Base-by-base conservation (phyloP, 345 rosid genomes). In the Ceriops tagal region DNA sequence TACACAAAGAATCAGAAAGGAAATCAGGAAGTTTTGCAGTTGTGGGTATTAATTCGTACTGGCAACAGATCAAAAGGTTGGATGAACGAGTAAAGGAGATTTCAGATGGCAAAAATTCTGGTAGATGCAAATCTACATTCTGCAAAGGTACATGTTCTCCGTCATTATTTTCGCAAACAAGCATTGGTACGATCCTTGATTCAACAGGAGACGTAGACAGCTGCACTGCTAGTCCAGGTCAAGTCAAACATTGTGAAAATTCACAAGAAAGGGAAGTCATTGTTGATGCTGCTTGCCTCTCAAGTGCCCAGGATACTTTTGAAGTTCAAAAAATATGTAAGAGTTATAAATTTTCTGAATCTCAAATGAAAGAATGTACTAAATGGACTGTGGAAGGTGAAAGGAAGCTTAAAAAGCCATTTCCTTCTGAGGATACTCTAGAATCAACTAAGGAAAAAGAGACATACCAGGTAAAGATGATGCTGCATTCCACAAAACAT, bases 21-120 rank as follows among this genome's bases (percentile, higher is more conserved):
- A 76, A 74, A 62, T 26, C 59, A 0, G 63, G 52, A 1, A 72
- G 53, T 52, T 66, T 62, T 1, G 60, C 52, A 16, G 69, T 58
- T 64, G 85, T 81, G 56, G 89, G 88, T 26, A 62, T 82, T 52
- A 72, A 68, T 60, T 71, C 83, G 0, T 83, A 76, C 56, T 87
- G 92, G 96, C 88, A 87, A 27, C 85, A 85, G 79, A 86, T 87
- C 4, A 83, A 75, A 46, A 84, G 58, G 62, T 74, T 89, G 51
- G 96, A 87, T 27, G 88, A 84, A 13, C 75, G 67, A 61, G 86
- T 83, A 51, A 78, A 76, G 67, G 80, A 77, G 63, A 58, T 68
- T 64, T 68, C 83, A 3, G 88, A 83, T 26, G 20, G 56, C 47
- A 84, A 79, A 71, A 83, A 78, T 30, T 56, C 39, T 72, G 53